Conservation (phyloP, 1,284 basidiomycete species). For the Chalciporus sp. region DNA sequence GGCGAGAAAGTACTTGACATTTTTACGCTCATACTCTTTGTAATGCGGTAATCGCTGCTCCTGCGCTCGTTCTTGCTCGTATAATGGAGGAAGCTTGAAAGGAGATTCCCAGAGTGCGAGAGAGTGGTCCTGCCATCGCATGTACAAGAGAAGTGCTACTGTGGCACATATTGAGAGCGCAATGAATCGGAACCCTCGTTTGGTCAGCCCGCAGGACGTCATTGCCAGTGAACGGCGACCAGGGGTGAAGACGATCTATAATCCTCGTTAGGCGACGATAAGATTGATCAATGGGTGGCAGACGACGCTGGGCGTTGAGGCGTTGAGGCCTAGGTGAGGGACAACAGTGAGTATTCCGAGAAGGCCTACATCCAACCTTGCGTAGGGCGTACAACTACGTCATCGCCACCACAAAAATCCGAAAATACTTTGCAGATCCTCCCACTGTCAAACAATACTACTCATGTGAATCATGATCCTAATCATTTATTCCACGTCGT, state of each 20-base stretch:
- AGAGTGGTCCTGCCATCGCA: slow-evolving; percentile 7
- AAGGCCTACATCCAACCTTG: no score
- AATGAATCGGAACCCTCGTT: slow-evolving; percentile 24
- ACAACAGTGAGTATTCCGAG: no score
- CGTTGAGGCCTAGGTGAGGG: no score
- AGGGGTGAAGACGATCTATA: no score
- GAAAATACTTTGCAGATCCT: no score
- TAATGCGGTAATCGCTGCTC: slow-evolving; percentile 29
- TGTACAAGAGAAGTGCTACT: slow-evolving; percentile 9
- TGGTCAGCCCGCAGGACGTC: slow-evolving; percentile 26
- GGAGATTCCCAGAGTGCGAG: not conserved
- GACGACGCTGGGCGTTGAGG: no score
- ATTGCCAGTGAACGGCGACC: no score
- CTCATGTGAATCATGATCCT: not conserved
- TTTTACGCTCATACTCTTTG: slow-evolving; percentile 20
- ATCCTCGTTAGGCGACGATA: no score
- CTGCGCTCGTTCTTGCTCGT: slow-evolving; percentile 16
- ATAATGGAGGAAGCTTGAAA: slow-evolving; percentile 24
- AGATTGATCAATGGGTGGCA: no score
- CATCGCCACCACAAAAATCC: no score
- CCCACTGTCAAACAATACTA: no score
- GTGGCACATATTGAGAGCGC: slow-evolving; percentile 10
- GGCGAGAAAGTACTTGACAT: slow-evolving; percentile 31
- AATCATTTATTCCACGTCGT: slow-evolving; percentile 6
- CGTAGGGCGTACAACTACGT: no score